Percentiles rank a stretch among this genome's conserved stretches.
These are phyloP conservation scores for Spergularia marina DNA, from an alignment of 148 eudicot species.

Conservation along the genomic window DNA sequence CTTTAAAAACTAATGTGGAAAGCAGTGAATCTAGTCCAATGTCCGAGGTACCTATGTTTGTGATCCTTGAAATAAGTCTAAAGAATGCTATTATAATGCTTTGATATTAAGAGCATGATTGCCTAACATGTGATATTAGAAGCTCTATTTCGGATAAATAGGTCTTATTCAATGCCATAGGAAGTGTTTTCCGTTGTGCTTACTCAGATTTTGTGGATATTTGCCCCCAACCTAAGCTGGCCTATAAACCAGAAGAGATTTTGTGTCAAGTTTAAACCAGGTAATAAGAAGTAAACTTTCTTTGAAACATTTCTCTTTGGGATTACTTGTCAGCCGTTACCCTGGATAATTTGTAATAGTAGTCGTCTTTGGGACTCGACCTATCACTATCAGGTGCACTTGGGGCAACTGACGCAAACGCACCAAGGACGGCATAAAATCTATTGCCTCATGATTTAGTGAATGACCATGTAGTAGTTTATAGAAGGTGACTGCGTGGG, in stretches of 20 bases:
- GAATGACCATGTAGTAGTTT: not conserved
- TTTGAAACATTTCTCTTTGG: no score
- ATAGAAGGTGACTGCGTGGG: not conserved
- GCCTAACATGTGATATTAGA: constrained; percentile 6
- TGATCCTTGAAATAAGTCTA: constrained; percentile 3
- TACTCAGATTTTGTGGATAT: no score
- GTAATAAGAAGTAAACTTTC: no score
- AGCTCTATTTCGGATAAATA: not conserved
- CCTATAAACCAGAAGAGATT: no score
- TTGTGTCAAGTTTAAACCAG: no score
- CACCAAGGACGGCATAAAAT: not conserved
- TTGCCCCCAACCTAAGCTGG: no score
- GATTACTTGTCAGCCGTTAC: no score
- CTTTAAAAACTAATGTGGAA: constrained; percentile 3
- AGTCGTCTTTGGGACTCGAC: not conserved
- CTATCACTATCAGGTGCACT: not conserved
- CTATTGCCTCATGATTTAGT: not conserved
- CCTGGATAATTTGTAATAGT: not conserved
- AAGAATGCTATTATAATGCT: not conserved
- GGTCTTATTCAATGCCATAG: not conserved
- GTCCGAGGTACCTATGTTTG: not conserved
- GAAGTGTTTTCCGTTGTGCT: no score
- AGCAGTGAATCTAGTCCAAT: constrained; percentile 1
- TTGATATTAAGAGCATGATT: not conserved
- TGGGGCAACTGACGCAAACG: not conserved